Percentiles rank a stretch among this genome's conserved stretches.
Conservation (phyloP, 2,329 filamentous ascomycete genomes). For the Monilinia vaccinii-corymbosi region DNA sequence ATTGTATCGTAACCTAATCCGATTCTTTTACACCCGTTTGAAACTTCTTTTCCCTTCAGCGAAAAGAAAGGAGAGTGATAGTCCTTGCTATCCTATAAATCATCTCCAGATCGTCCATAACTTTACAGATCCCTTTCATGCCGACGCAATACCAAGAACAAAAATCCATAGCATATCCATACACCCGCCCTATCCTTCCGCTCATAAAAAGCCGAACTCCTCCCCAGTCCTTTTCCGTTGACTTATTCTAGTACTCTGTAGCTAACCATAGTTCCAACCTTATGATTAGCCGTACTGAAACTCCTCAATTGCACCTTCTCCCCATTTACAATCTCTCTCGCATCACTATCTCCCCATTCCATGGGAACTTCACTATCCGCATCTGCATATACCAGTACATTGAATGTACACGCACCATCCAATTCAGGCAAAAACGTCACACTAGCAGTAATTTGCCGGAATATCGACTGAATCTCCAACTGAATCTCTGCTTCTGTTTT, state of each 20-base stretch:
- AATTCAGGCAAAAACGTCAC: constrained; percentile 95
- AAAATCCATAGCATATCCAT: background rate
- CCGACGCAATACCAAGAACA: background rate
- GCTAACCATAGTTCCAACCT: constrained; percentile 91
- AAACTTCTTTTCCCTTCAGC: background rate
- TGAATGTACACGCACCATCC: constrained; percentile 93
- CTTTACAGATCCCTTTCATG: background rate
- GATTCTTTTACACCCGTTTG: background rate
- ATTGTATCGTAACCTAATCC: background rate
- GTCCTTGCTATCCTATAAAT: constrained; percentile 6
- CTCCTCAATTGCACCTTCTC: constrained; percentile 93
- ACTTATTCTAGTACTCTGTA: constrained; percentile 51
- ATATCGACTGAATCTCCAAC: constrained; percentile 89
- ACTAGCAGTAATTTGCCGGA: constrained; percentile 94
- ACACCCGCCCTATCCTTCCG: background rate
- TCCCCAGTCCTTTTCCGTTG: background rate
- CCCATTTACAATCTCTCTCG: constrained; percentile 86
- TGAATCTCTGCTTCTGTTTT: constrained; percentile 95
- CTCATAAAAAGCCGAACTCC: background rate
- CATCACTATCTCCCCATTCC: constrained; percentile 97
- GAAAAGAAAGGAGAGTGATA: background rate
- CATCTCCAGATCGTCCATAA: background rate
- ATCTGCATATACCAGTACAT: constrained; percentile 95
- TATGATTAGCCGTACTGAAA: constrained; percentile 91
- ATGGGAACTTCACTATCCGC: constrained; percentile 93